phyloP scores from a whole-genome alignment of 768 basidiomycete genomes.

The Cubamyces lactineus region DNA sequence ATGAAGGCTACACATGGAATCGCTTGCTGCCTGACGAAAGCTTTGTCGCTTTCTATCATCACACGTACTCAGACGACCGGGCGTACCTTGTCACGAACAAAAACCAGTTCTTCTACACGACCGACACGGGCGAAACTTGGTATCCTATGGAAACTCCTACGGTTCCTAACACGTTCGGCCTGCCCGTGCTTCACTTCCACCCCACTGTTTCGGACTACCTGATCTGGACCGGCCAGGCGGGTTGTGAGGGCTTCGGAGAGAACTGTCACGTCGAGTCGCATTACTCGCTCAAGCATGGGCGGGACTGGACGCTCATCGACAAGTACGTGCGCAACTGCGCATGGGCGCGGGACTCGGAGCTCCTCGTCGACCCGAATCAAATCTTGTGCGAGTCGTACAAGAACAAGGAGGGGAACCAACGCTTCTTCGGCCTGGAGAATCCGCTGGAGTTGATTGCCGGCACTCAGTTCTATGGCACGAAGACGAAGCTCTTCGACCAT shows the following conservation, averaged over 20 bases:
- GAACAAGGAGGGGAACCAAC: constrained; percentile 82
- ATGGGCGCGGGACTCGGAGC: constrained; percentile 82
- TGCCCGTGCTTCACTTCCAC: constrained; percentile 84
- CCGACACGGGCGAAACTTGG: constrained; percentile 81
- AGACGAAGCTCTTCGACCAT: constrained; percentile 78
- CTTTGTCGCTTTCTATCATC: constrained; percentile 87
- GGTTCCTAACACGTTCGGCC: constrained; percentile 78
- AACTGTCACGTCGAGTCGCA: constrained; percentile 77
- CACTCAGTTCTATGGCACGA: constrained; percentile 66
- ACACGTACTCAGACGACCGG: constrained; percentile 75
- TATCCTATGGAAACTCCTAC: constrained; percentile 56
- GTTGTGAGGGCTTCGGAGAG: constrained; percentile 53
- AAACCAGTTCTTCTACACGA: constrained; percentile 74
- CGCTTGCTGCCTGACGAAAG: constrained; percentile 60
- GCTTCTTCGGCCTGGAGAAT: constrained; percentile 54
- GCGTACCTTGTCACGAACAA: constrained; percentile 87
- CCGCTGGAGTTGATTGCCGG: constrained; percentile 83
- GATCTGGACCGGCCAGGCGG: constrained; percentile 84
- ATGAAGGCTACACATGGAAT: constrained; percentile 93
- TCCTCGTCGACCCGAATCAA: constrained; percentile 81
- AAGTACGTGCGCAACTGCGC: constrained; percentile 89
- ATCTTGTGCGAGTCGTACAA: constrained; percentile 91
- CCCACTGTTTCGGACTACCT: constrained; percentile 74
- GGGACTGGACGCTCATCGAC: constrained; percentile 76
- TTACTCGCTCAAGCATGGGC: constrained; percentile 78